Evolutionary conservation across 2,329 filamentous ascomycete genomes (phyloP).

Genomic region (Westerdykella ornata): DNA sequence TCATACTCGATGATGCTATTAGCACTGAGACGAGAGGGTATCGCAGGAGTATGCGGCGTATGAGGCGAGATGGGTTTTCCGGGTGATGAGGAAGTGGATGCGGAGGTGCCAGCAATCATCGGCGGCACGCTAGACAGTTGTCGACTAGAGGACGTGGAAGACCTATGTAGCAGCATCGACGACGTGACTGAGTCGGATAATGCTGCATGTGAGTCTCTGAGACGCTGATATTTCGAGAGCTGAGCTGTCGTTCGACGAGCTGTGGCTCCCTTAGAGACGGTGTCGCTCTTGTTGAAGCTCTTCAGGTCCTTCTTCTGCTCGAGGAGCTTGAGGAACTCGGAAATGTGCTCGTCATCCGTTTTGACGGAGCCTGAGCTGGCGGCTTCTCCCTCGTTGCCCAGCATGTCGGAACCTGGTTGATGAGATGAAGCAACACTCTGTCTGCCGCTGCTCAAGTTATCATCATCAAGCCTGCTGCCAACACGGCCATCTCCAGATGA

Average conservation of each 20-base stretch:
- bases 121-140: conserved; percentile 60
- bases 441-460: conserved; percentile 73
- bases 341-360: conserved; percentile 88
- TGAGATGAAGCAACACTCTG: conserved; percentile 65
- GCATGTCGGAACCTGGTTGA: conserved; percentile 69
- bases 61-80: conserved; percentile 82
- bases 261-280: conserved; percentile 55
- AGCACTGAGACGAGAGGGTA: conserved; percentile 87
- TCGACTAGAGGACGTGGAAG: conserved; percentile 70
- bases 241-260: conserved; percentile 72
- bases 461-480: conserved; percentile 63
- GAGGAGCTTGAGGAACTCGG: conserved; percentile 82
- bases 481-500: conserved; percentile 58
- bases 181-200: conserved; percentile 91
- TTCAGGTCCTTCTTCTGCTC: conserved; percentile 82
- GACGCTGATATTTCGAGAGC: conserved; percentile 75
- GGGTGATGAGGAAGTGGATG: conserved; percentile 81
- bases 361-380: conserved; percentile 58
- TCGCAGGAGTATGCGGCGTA: conserved; percentile 86
- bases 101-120: conserved; percentile 58
- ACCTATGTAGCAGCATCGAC: conserved; percentile 76
- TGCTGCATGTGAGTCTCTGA: conserved; percentile 82
- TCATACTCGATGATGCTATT: conserved; percentile 74
- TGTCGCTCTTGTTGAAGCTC: conserved; percentile 64
- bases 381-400: conserved; percentile 59